Conservation (phyloP, 1,139 yeast species). For the Suhomyces panamericanus region DNA sequence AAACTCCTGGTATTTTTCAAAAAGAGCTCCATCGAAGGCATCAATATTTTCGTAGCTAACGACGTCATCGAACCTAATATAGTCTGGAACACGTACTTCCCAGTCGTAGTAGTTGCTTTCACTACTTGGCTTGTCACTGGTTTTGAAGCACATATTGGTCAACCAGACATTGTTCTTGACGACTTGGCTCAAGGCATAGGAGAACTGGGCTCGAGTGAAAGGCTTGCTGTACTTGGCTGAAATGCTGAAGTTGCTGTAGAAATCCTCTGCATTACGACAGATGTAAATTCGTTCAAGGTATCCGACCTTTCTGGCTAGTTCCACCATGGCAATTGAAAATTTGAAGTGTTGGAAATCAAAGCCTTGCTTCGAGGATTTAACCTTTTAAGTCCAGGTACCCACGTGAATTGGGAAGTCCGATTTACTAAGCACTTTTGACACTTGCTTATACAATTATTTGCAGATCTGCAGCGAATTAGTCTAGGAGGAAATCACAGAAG, state of each 20-base stretch:
- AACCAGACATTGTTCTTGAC: constrained; percentile 25
- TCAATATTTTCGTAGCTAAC: constrained; percentile 17
- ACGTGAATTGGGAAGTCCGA: no score
- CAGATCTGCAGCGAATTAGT: no score
- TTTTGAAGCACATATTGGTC: constrained; percentile 20
- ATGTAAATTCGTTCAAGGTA: constrained; percentile 21
- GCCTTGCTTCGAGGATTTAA: no score
- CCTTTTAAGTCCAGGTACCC: no score
- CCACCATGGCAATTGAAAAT: not conserved
- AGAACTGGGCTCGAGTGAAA: constrained; percentile 19
- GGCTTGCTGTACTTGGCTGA: constrained; percentile 24
- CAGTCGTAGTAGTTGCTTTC: constrained; percentile 16
- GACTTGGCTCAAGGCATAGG: constrained; percentile 26
- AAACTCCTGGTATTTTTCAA: not conserved
- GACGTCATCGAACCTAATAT: constrained; percentile 28
- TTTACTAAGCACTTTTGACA: no score
- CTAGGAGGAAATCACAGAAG: no score
- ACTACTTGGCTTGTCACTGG: constrained; percentile 14
- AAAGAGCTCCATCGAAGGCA: not conserved
- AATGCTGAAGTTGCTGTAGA: constrained; percentile 31
- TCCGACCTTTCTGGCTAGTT: constrained; percentile 2
- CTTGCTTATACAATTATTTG: no score
- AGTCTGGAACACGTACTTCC: constrained; percentile 19
- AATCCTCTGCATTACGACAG: constrained; percentile 23
- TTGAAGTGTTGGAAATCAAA: not conserved